phyloP scores from a whole-genome alignment of 192 early-diverging fungal genomes.

The Coemansia sp. region DNA sequence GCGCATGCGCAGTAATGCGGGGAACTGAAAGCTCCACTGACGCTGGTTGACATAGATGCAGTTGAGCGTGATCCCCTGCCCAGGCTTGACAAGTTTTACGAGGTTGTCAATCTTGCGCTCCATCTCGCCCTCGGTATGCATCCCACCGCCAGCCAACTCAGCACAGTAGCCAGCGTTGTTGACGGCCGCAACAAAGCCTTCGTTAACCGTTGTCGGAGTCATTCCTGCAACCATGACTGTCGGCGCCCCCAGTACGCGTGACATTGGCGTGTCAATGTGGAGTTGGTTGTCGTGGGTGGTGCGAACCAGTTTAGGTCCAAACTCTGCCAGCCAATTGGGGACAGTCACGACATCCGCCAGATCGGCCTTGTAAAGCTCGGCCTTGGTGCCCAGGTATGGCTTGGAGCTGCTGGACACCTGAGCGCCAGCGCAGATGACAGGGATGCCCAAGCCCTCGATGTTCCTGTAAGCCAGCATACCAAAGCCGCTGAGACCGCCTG shows the following conservation, averaged over 20 bases:
- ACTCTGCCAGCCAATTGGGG: constrained; percentile 83
- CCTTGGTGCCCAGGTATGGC: constrained; percentile 68
- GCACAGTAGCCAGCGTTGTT: constrained; percentile 89
- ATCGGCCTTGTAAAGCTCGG: constrained; percentile 70
- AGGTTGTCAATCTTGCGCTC: constrained; percentile 72
- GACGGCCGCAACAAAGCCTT: constrained; percentile 77
- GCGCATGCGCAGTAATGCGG: constrained; percentile 76
- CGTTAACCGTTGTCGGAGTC: constrained; percentile 84
- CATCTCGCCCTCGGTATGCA: constrained; percentile 73
- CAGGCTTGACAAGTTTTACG: constrained; percentile 67
- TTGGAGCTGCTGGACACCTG: constrained; percentile 17
- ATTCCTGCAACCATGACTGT: constrained; percentile 96
- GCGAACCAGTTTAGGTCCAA: constrained; percentile 79
- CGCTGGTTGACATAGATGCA: constrained; percentile 86
- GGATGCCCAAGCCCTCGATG: constrained; percentile 84
- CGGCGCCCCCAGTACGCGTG: constrained; percentile 81
- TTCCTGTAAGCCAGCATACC: constrained; percentile 83
- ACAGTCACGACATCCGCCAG: constrained; percentile 66
- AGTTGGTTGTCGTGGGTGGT: constrained; percentile 57
- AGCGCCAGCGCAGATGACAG: constrained; percentile 35
- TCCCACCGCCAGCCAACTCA: constrained; percentile 91
- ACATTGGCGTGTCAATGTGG: constrained; percentile 88
- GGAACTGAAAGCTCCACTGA: constrained; percentile 85
- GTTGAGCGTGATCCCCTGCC: constrained; percentile 90
- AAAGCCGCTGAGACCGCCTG: constrained; percentile 84